Conservation (phyloP, 108 stramenopile species). For the Mayamaea pseudoterrestris region DNA sequence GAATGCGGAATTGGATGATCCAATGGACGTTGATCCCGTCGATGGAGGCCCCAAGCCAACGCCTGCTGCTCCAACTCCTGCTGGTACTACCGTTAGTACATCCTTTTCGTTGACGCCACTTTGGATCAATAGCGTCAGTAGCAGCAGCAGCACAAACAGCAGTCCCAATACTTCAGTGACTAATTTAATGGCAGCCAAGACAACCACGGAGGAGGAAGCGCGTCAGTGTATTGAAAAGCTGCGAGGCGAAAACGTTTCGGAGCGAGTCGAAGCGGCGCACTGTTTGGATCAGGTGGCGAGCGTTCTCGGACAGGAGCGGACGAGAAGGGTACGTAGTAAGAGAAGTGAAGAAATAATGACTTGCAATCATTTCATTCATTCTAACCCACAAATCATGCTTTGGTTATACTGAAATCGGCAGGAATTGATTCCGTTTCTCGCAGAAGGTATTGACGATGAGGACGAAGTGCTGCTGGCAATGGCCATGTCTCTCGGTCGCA, state of each 20-base stretch:
- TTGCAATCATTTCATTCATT: background rate
- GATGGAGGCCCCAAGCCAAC: constrained; percentile 30
- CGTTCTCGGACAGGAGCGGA: constrained; percentile 59
- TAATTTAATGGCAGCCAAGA: constrained; percentile 3
- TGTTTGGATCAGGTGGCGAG: constrained; percentile 46
- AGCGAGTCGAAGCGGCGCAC: constrained; percentile 51
- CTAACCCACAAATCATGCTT: constrained; percentile 2
- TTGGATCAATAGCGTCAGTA: background rate
- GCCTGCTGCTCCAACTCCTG: background rate
- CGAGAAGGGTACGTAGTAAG: constrained; percentile 37
- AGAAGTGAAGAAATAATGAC: background rate
- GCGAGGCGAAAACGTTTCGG: constrained; percentile 57
- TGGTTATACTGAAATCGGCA: constrained; percentile 1
- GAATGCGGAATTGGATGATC: background rate
- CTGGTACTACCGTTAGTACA: too few relatives aligned
- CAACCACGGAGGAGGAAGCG: constrained; percentile 63
- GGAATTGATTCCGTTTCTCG: constrained; percentile 72
- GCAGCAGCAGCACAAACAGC: background rate
- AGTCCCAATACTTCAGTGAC: background rate
- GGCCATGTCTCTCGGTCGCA: constrained; percentile 46
- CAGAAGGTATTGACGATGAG: constrained; percentile 80
- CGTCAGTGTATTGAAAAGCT: constrained; percentile 69
- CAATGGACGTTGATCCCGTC: constrained; percentile 38
- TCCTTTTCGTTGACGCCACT: background rate
- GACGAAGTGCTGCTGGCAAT: constrained; percentile 71